phyloP scores from a whole-genome alignment of 2,329 filamentous ascomycete species.

The Pseudogymnoascus sp. region DNA sequence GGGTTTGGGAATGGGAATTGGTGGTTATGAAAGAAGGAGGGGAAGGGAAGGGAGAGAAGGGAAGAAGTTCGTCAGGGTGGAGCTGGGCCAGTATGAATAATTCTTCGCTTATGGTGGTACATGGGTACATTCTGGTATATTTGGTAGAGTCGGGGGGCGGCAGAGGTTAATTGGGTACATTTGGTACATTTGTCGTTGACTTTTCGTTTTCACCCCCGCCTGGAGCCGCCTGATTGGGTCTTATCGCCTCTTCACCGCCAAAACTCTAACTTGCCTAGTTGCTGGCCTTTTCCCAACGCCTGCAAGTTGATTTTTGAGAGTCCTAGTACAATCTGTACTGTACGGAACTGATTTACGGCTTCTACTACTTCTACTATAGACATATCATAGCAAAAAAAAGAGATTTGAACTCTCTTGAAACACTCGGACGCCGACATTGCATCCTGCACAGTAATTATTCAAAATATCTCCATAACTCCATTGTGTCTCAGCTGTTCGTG shows the following conservation, averaged over 20 bases:
- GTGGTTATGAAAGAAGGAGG: slow-evolving; percentile 18
- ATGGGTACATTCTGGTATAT: neutral
- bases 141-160: neutral
- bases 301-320: neutral
- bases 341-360: neutral
- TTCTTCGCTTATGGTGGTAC: neutral
- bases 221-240: slow-evolving; percentile 5
- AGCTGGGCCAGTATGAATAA: slow-evolving; percentile 2
- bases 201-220: slow-evolving; percentile 1
- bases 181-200: neutral
- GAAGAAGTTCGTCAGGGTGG: slow-evolving; percentile 20
- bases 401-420: neutral
- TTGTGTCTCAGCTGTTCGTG: neutral
- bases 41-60: slow-evolving; percentile 21
- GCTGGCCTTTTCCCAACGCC: slow-evolving; percentile 1
- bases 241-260: slow-evolving; percentile 8
- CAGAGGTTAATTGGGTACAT: slow-evolving; percentile 1
- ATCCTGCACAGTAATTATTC: neutral
- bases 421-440: neutral
- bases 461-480: neutral
- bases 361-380: neutral
- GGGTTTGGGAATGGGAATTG: slow-evolving; percentile 20
- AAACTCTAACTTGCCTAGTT: slow-evolving; percentile 2
- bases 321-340: neutral
- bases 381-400: neutral